Conservation (phyloP, 257 asterid species). For the Penstemon newberryi region DNA sequence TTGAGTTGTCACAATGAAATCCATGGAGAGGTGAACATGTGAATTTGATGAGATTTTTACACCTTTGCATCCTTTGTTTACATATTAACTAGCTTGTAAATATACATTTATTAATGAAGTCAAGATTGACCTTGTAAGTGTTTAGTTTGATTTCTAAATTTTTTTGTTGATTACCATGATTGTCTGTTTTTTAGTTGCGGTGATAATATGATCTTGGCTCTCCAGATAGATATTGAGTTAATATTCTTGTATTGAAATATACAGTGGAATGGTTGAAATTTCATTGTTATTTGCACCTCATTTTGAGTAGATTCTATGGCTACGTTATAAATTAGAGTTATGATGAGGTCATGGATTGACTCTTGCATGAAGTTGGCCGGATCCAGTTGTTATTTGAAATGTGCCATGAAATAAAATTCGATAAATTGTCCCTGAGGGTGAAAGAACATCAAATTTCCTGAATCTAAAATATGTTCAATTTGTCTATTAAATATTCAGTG, state of each 20-base stretch:
- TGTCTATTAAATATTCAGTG: not conserved
- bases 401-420: not conserved
- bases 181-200: not conserved
- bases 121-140: not conserved
- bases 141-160: not conserved
- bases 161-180: not conserved
- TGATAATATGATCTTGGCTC: not conserved
- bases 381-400: not conserved
- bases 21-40: not conserved
- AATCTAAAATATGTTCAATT: not conserved
- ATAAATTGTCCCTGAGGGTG: not conserved
- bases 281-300: not conserved
- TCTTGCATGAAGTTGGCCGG: not conserved
- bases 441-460: not conserved
- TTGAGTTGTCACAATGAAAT: not conserved
- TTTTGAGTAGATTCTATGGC: not conserved
- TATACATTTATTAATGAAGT: not conserved
- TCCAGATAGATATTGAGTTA: not conserved
- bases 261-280: not conserved
- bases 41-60: not conserved
- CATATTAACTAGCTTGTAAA: no score
- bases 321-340: not conserved
- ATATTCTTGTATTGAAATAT: not conserved
- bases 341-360: slow-evolving; percentile 4
- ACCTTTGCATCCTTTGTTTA: not conserved